These are phyloP conservation scores for Diospyros kaki DNA, from an alignment of 148 eudicot species.

Conservation along the genomic window DNA sequence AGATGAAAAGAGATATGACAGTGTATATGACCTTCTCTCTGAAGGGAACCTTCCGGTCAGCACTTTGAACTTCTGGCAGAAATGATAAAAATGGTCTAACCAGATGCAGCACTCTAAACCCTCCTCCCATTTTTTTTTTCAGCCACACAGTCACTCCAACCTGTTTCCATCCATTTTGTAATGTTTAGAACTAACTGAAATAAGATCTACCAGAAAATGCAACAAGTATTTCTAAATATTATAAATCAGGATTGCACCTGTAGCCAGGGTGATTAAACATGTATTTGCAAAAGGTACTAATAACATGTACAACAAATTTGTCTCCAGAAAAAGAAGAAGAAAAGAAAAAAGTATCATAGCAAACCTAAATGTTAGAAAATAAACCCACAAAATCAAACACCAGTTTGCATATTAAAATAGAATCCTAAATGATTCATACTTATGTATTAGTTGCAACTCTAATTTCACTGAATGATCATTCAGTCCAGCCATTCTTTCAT, in stretches of 20 bases:
- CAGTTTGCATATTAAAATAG: too few relatives aligned
- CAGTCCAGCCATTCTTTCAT: background rate
- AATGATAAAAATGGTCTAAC: slow-evolving; percentile 78
- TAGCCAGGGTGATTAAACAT: background rate
- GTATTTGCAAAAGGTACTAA: background rate
- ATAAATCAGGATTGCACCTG: background rate
- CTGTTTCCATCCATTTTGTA: slow-evolving; percentile 13
- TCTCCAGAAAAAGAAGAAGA: too few relatives aligned
- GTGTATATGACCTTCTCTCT: slow-evolving; percentile 89
- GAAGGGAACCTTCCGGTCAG: slow-evolving; percentile 74
- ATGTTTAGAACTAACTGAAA: background rate
- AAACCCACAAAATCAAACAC: background rate
- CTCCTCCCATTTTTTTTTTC: slow-evolving; percentile 60
- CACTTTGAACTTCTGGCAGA: slow-evolving; percentile 74
- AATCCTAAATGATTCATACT: background rate
- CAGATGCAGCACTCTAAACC: slow-evolving; percentile 75
- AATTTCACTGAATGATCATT: background rate
- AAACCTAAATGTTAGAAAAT: background rate
- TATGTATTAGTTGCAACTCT: background rate
- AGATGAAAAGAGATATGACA: slow-evolving; percentile 74
- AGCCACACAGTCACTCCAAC: slow-evolving; percentile 16
- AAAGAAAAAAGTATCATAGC: background rate
- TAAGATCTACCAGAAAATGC: background rate
- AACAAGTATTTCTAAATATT: background rate
- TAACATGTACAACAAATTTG: background rate